phyloP scores from a whole-genome alignment of 495 filamentous ascomycete species.

The Hyaloscypha variabilis region DNA sequence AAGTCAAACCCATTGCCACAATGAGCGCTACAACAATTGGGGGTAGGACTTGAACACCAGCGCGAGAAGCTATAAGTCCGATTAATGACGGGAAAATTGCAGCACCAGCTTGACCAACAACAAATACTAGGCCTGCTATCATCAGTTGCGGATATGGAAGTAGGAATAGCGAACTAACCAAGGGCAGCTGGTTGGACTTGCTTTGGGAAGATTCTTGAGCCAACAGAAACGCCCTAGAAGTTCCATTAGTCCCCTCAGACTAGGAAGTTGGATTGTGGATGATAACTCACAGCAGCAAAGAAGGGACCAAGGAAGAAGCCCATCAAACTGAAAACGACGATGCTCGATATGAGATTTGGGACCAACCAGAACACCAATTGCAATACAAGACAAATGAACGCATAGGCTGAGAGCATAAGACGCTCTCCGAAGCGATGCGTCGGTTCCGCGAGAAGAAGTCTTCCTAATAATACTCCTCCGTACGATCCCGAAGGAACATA shows the following conservation, averaged over 20 bases:
- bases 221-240: constrained; percentile 45
- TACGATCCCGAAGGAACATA: constrained; percentile 74
- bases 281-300: constrained; percentile 43
- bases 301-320: constrained; percentile 69
- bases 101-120: constrained; percentile 51
- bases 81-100: constrained; percentile 54
- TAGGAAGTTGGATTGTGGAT: not conserved
- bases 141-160: too few relatives aligned
- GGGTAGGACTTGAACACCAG: constrained; percentile 50
- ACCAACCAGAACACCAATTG: constrained; percentile 67
- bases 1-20: constrained; percentile 43
- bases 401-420: constrained; percentile 49
- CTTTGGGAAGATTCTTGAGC: constrained; percentile 41
- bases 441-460: constrained; percentile 54
- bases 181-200: constrained; percentile 43
- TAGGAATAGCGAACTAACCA: constrained; percentile 22
- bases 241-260: not conserved
- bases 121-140: constrained; percentile 42
- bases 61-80: constrained; percentile 46
- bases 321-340: constrained; percentile 66
- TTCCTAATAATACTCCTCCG: constrained; percentile 59
- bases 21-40: constrained; percentile 52
- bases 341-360: constrained; percentile 72
- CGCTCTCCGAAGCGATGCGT: constrained; percentile 55
- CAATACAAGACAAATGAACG: constrained; percentile 43